Evolutionary conservation across 2,329 filamentous ascomycete genomes (phyloP), one percentile per base, ranked within the genome.

Genomic region (Beauveria caledonica): DNA sequence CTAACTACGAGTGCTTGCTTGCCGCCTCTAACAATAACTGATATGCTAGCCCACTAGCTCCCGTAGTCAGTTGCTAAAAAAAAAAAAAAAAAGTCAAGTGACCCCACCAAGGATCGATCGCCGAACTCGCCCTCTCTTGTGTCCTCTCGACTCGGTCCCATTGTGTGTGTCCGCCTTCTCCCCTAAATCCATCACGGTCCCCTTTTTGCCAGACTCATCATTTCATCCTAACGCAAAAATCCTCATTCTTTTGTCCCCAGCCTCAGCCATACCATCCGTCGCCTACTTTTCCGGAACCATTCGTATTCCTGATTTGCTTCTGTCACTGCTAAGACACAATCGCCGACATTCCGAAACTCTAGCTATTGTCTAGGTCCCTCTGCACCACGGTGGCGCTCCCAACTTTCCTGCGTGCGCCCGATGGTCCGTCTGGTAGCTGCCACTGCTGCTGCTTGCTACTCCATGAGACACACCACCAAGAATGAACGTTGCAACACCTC

Each of bases 391-490:
- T 59, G 56, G 56, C 56, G 56, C 56, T 50, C n/a, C 25, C 55
- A 36, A 19, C 55, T 49, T 29, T 11, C n/a, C 49, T 36, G 36
- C 11, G 33, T 42, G 44, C 45, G 55, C 56, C 56, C 56, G 56
- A 59, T 39, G 56, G 36, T 59, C 56, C 56, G 56, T 44, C 36
- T 44, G 48, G 46, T 45, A 17, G 53, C 23, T 45, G 48, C 27
- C 36, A 13, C 33, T 36, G 33, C 33, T 36, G 11, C 33, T 36
- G 11, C 33, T 36, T 36, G 33, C 33, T 36, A 39, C 36, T 59
- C 48, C 56, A 59, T 59, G 56, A 59, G 56, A 59, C 56, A 52
- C 56, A 44, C 48, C 56, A 17, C n/a, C 56, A 23, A 60, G 40
- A 10, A 60, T 60, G 58, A 54, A 60, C 29, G 49, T 60, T 44